Evolutionary conservation across 2,329 filamentous ascomycete genomes (phyloP).

Genomic region (Arthrobotrys conoides): DNA sequence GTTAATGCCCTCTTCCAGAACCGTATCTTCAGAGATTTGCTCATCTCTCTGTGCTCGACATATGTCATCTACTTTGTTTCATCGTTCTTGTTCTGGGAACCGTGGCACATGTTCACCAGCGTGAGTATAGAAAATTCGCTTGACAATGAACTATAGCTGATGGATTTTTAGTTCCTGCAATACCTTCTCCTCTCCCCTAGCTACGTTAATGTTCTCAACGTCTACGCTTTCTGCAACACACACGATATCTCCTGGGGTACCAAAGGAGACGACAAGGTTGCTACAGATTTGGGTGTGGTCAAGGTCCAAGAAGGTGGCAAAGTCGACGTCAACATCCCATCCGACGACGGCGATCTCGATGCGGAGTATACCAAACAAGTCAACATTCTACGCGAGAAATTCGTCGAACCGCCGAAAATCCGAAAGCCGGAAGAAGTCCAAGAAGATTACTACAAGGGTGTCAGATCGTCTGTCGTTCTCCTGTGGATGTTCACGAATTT

Average conservation of each 20-base stretch:
- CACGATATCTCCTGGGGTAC: constrained; percentile 99
- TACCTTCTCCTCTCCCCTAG: constrained; percentile 95
- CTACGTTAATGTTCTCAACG: constrained; percentile 98
- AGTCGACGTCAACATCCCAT: constrained; percentile 86
- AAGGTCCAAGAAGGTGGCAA: constrained; percentile 94
- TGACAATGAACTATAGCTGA: background rate
- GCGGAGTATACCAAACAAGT: constrained; percentile 93
- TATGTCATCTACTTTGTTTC: constrained; percentile 93
- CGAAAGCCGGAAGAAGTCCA: constrained; percentile 80
- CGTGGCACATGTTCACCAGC: constrained; percentile 98
- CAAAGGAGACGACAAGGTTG: constrained; percentile 95
- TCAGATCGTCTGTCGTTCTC: constrained; percentile 90
- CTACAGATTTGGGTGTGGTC: constrained; percentile 73
- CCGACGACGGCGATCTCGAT: constrained; percentile 94
- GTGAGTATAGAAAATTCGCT: constrained; percentile 65
- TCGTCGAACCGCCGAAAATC: constrained; percentile 75
- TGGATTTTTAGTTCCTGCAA: constrained; percentile 79
- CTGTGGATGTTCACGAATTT: constrained; percentile 98
- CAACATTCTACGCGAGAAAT: constrained; percentile 79
- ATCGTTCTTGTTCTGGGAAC: constrained; percentile 94
- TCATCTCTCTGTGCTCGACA: constrained; percentile 91
- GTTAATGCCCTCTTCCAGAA: constrained; percentile 85
- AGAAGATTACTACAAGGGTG: constrained; percentile 98
- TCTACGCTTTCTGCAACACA: constrained; percentile 98
- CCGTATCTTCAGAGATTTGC: constrained; percentile 89